Percentiles rank a stretch among this genome's conserved stretches.
Conservation (phyloP, 768 basidiomycete genomes). For the Punctularia strigosozonata region DNA sequence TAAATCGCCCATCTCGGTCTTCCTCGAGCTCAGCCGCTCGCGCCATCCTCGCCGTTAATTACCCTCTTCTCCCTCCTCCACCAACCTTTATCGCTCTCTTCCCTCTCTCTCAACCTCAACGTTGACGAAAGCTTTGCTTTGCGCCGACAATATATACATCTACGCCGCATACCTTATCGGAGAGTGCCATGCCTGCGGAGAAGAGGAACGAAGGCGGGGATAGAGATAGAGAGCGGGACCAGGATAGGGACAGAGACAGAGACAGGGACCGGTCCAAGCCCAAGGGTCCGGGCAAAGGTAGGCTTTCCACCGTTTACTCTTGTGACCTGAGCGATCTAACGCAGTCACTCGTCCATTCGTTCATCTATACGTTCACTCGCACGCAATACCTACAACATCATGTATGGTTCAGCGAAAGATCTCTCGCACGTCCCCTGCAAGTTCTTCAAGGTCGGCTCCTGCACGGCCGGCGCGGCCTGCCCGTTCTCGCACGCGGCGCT, state of each 20-base stretch:
- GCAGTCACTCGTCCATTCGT: too few relatives aligned
- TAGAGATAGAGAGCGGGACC: slow-evolving; percentile 8
- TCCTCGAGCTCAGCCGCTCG: too few relatives aligned
- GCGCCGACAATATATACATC: too few relatives aligned
- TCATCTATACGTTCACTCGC: not conserved
- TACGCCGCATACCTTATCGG: too few relatives aligned
- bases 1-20: too few relatives aligned
- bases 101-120: too few relatives aligned
- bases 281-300: slow-evolving; percentile 15
- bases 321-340: too few relatives aligned
- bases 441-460: slow-evolving; percentile 91
- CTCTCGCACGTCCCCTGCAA: slow-evolving; percentile 96
- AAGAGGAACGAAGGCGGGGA: slow-evolving; percentile 7
- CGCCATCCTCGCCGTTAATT: too few relatives aligned
- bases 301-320: slow-evolving; percentile 3
- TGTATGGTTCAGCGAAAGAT: slow-evolving; percentile 52
- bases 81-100: too few relatives aligned
- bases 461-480: slow-evolving; percentile 88
- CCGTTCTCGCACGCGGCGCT: slow-evolving; percentile 80
- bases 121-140: too few relatives aligned
- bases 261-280: slow-evolving; percentile 10
- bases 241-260: slow-evolving; percentile 10
- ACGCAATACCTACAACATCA: slow-evolving; percentile 4
- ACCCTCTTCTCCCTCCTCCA: too few relatives aligned
- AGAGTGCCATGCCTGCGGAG: too few relatives aligned